phyloP scores from a whole-genome alignment of 306 rosid genomes.

The Ormosia semicastrata region DNA sequence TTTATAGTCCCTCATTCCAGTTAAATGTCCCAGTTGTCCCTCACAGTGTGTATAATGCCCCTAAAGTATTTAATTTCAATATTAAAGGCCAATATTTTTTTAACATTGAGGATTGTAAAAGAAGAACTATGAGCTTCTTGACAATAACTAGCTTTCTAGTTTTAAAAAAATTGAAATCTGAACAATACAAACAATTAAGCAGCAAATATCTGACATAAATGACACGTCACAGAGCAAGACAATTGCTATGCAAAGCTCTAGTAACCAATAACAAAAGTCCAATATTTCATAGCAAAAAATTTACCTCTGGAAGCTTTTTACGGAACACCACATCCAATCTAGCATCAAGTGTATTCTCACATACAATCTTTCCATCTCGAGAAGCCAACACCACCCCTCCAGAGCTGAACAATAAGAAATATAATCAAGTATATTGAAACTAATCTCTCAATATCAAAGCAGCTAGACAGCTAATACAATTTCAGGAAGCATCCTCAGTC shows the following conservation, averaged over 20 bases:
- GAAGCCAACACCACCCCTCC: constrained; percentile 99
- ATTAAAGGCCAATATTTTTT: neutral
- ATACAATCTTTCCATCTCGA: constrained; percentile 95
- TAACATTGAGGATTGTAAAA: neutral
- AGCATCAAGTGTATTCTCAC: constrained; percentile 93
- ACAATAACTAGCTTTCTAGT: neutral
- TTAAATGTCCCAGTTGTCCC: constrained; percentile 6
- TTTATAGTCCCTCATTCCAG: neutral
- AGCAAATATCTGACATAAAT: constrained; percentile 18
- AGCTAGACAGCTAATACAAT: neutral
- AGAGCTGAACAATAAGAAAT: constrained; percentile 60
- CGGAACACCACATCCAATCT: constrained; percentile 91
- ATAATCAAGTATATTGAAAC: constrained; percentile 21
- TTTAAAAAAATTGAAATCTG: neutral
- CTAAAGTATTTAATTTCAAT: neutral
- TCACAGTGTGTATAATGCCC: constrained; percentile 7
- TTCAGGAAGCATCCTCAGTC: constrained; percentile 21
- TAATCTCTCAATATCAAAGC: neutral
- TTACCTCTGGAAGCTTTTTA: constrained; percentile 93
- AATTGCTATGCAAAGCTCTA: neutral
- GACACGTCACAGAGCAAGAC: neutral
- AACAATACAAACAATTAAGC: neutral
- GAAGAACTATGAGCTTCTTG: constrained; percentile 1
- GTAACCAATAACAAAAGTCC: neutral
- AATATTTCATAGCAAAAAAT: neutral